Percentiles rank a stretch among this genome's conserved stretches.
Conservation (phyloP, 345 rosid species). For the Geranium brycei region DNA sequence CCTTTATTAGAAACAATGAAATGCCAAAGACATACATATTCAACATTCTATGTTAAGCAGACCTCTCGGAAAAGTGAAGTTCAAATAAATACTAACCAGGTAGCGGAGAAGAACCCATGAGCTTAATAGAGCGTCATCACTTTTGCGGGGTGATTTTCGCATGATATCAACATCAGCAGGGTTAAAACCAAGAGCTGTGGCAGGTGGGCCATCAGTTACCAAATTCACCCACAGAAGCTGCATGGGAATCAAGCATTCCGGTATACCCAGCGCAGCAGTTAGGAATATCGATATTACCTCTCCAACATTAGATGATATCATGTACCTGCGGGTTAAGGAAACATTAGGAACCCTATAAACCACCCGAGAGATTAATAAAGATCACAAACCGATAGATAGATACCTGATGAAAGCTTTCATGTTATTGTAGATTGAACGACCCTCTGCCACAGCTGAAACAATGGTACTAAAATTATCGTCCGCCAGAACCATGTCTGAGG, state of each 20-base stretch:
- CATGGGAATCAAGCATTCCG: slow-evolving; percentile 88
- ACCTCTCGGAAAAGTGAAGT: too few relatives aligned
- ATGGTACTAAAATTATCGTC: slow-evolving; percentile 86
- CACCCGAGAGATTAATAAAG: slow-evolving; percentile 1
- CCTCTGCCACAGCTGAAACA: slow-evolving; percentile 80
- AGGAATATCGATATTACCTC: slow-evolving; percentile 86
- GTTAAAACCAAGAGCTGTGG: slow-evolving; percentile 92
- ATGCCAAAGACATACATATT: too few relatives aligned
- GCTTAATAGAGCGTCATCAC: slow-evolving; percentile 58
- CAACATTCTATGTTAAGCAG: too few relatives aligned
- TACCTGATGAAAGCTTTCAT: slow-evolving; percentile 95
- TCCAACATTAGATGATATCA: slow-evolving; percentile 95
- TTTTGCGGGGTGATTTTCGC: slow-evolving; percentile 74
- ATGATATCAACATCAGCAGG: slow-evolving; percentile 83
- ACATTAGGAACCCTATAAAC: not conserved
- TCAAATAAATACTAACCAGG: slow-evolving; percentile 39
- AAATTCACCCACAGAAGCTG: slow-evolving; percentile 95
- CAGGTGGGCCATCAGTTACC: slow-evolving; percentile 94
- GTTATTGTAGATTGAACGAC: slow-evolving; percentile 76
- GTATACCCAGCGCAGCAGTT: slow-evolving; percentile 78
- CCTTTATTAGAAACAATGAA: too few relatives aligned
- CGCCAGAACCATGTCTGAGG: slow-evolving; percentile 91
- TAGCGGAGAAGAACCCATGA: slow-evolving; percentile 72
- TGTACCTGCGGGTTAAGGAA: slow-evolving; percentile 43
- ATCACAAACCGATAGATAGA: slow-evolving; percentile 8